Evolutionary conservation across 768 basidiomycete genomes (phyloP), one percentile per base, ranked within the genome.

Genomic region (Gelatoporia subvermispora): DNA sequence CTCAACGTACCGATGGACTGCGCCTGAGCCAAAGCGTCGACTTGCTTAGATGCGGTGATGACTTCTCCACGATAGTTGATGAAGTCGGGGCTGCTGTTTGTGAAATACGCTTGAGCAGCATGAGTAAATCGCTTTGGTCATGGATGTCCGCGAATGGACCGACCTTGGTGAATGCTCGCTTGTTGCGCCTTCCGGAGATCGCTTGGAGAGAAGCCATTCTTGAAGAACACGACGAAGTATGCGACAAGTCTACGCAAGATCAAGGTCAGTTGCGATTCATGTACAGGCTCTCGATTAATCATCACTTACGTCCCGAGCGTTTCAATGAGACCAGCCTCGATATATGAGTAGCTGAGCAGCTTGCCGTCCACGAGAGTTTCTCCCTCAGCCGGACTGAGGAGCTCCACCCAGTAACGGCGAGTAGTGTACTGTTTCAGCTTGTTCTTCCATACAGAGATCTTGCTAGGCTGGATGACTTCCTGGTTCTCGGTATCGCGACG

Each of bases 211-310:
- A 85, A 83, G 0, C 84, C 84, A 17, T 71, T 68, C 62, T 78
- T 78, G 65, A 68, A 74, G 60, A 84, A 85, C 11, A 84, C 81
- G 15, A 84, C 73, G 52, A 85, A 84, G 58, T 84, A 85, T 5
- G 76, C 74, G 11, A 80, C 64, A n/a, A 84, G 57, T 8, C 81
- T 84, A 49, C 17, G 18, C 13, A 39, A 35, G n/a, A 51, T 15
- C 25, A n/a, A 4, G 10, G 17, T n/a, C 17, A 4, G 25, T 8
- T 15, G 28, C 34, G 16, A 17, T 17, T 20, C 15, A 8, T 4
- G 8, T 22, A 28, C 3, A 17, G 18, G 10, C 20, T n/a, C n/a
- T n/a, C n/a, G n/a, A n/a, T 20, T 18, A 38, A n/a, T 17, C 16
- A 41, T 37, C 20, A 66, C 79, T 62, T 58, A 82, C 81, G 72